These are phyloP conservation scores for Melastoma malabathricum DNA, from an alignment of 345 rosid species.

Conservation along the genomic window DNA sequence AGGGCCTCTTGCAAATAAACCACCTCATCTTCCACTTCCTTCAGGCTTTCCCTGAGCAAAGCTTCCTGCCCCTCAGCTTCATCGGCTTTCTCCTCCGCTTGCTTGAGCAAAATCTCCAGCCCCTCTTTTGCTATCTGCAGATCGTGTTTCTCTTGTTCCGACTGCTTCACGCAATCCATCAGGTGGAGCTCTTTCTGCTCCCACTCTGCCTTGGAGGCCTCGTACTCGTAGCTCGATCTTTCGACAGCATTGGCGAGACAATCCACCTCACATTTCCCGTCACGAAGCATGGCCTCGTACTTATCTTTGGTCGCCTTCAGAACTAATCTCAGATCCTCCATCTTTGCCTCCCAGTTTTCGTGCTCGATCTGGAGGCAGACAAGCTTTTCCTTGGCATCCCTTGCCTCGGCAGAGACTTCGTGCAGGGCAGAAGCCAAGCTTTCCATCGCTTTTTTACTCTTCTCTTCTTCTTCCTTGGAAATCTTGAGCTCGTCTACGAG, in stretches of 20 bases:
- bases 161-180: constrained; percentile 37
- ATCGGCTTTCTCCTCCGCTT: constrained; percentile 61
- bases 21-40: constrained; percentile 81
- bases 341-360: constrained; percentile 56
- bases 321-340: constrained; percentile 66
- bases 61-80: constrained; percentile 62
- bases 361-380: constrained; percentile 51
- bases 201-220: constrained; percentile 58
- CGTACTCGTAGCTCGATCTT: constrained; percentile 44
- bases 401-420: constrained; percentile 83
- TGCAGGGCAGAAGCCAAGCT: constrained; percentile 90
- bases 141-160: constrained; percentile 57
- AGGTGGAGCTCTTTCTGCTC: constrained; percentile 60
- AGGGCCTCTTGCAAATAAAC: constrained; percentile 62
- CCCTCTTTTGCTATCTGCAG: constrained; percentile 61
- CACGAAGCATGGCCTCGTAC: constrained; percentile 65
- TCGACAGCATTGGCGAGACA: constrained; percentile 32
- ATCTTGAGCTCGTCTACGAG: constrained; percentile 57
- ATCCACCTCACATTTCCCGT: constrained; percentile 59
- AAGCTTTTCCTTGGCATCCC: constrained; percentile 80
- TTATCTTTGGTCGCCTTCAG: constrained; percentile 69
- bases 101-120: constrained; percentile 53
- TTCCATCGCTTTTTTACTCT: constrained; percentile 97
- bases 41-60: constrained; percentile 48
- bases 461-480: constrained; percentile 76